Evolutionary conservation across 331 rosid species (phyloP), one percentile per base, ranked within the genome.

Genomic region (Cydonia oblonga): DNA sequence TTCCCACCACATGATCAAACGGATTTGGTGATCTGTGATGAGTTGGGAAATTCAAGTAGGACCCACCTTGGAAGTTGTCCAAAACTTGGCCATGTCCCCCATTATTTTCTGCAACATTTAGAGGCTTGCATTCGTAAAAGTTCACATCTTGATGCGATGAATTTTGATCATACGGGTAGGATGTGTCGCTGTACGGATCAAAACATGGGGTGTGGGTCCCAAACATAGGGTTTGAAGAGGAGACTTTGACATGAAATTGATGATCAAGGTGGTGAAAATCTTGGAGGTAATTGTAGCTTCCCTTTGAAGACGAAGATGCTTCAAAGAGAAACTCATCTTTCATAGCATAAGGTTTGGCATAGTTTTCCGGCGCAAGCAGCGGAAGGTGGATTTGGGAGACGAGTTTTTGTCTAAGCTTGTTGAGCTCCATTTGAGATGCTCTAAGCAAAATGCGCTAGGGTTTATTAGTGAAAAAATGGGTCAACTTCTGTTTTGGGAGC

Each of bases 261-360:
- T 85, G 86, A 66, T 87, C 87, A 58, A 81, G 78, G 40, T 81
- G 78, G 66, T 80, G 87, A 80, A 89, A 81, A 64, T 89, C 97
- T 78, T 93, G 96, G 32, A 87, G 75, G 79, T 79, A 89, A 70
- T 62, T 62, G 44, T 77, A 16, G 58, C 26, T 63, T 20, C 69
- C 68, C 14, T 84, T 85, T 0, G 86, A 83, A 19, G 85, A 77
- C 68, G 88, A 81, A 76, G 87, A 77, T 51, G 63, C 26, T 68
- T 78, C 85, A 65, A 77, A 84, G 30, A 84, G 76, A 68, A 70
- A 74, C 25, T 80, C 88, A 9, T 84, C 81, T 71, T 83, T 82
- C 75, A 53, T 67, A 72, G 51, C 57, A 68, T 58, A 74, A 68
- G 87, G 66, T 78, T 81, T 84, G 35, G 32, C 8, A 40, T 33